Conservation (phyloP, 2,329 filamentous ascomycete genomes). For the Diaporthe eres region DNA sequence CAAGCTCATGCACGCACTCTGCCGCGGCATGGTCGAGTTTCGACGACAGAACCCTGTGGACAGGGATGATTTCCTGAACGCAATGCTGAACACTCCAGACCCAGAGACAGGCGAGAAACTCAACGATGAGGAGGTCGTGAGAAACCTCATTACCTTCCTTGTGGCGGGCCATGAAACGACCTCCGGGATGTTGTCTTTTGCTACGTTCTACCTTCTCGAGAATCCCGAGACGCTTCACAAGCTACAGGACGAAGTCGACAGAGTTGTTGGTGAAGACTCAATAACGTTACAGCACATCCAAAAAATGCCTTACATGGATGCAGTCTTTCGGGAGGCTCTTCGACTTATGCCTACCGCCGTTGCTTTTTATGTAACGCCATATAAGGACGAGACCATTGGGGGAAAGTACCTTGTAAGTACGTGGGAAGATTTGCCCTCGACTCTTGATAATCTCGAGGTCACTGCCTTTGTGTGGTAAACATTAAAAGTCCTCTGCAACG, state of each 20-base stretch:
- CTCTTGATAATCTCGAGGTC: background rate
- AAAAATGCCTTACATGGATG: constrained; percentile 42
- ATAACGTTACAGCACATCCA: constrained; percentile 40
- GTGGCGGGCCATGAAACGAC: constrained; percentile 44
- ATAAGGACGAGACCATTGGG: constrained; percentile 59
- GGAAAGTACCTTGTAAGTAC: constrained; percentile 65
- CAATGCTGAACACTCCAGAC: constrained; percentile 42
- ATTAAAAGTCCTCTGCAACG: background rate
- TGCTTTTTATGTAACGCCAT: constrained; percentile 54
- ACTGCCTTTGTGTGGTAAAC: background rate
- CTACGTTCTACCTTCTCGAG: constrained; percentile 41
- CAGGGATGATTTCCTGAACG: constrained; percentile 42
- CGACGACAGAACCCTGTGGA: constrained; percentile 23
- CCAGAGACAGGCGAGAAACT: constrained; percentile 43
- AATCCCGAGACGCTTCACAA: constrained; percentile 42
- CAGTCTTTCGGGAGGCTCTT: constrained; percentile 62
- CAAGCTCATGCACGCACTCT: background rate
- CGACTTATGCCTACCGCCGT: constrained; percentile 65
- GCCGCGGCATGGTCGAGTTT: background rate
- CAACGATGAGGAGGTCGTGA: constrained; percentile 42
- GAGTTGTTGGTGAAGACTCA: constrained; percentile 39
- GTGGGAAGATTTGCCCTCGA: background rate
- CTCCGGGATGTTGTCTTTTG: constrained; percentile 41
- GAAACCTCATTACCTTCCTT: constrained; percentile 43
- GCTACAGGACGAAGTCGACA: constrained; percentile 42